Percentiles rank a stretch among this genome's conserved stretches.
Conservation (phyloP, 805 yeast genomes). For the Komagataella mondaviorum region DNA sequence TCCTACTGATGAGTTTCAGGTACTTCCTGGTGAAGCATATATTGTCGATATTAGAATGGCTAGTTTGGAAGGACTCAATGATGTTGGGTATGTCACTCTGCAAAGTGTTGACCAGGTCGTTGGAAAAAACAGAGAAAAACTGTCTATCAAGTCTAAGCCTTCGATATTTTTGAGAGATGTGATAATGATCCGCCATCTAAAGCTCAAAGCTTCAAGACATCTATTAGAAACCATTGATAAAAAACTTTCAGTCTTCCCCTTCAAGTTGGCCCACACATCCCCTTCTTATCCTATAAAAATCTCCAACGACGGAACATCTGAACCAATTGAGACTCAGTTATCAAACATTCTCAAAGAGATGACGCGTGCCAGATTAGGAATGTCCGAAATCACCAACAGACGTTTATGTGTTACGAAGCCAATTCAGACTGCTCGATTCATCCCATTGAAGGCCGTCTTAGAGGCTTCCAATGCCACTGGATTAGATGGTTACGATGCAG, state of each 20-base stretch:
- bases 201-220: constrained; percentile 59
- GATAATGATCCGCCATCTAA: constrained; percentile 60
- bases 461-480: constrained; percentile 58
- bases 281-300: constrained; percentile 44
- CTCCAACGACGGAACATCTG: constrained; percentile 15
- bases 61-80: constrained; percentile 37
- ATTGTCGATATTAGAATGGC: constrained; percentile 73
- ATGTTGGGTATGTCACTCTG: constrained; percentile 55
- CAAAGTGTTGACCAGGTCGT: constrained; percentile 51
- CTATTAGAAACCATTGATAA: constrained; percentile 61
- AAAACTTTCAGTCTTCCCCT: constrained; percentile 76
- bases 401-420: constrained; percentile 67
- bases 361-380: constrained; percentile 56
- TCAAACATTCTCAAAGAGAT: constrained; percentile 37
- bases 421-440: constrained; percentile 55
- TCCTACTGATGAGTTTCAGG: constrained; percentile 65
- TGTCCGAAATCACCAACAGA: constrained; percentile 68
- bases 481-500: constrained; percentile 50
- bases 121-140: constrained; percentile 45
- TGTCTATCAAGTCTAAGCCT: constrained; percentile 43
- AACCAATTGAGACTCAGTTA: constrained; percentile 23
- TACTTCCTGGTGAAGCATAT: constrained; percentile 77
- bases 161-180: constrained; percentile 77
- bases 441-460: constrained; percentile 56
- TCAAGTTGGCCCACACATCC: constrained; percentile 68